Conservation (phyloP, 495 filamentous ascomycete genomes). For the Penicillium turbatum region DNA sequence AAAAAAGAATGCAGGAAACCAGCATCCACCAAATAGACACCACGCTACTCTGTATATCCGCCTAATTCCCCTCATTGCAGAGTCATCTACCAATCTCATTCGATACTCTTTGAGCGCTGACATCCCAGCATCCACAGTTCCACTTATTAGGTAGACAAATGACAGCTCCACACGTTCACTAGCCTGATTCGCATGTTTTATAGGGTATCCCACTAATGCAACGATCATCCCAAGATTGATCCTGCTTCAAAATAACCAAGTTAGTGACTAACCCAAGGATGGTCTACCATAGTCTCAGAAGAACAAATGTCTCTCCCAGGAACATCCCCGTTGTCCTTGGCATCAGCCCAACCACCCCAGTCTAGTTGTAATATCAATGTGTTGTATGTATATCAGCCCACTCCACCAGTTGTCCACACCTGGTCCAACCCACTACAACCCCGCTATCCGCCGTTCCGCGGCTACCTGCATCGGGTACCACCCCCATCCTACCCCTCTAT, state of each 20-base stretch:
- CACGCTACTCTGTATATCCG: too few species aligned
- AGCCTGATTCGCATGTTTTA: background rate
- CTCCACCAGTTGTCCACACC: background rate
- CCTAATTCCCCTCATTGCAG: too few species aligned
- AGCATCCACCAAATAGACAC: too few species aligned
- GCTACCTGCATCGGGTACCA: background rate
- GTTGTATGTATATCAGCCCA: background rate
- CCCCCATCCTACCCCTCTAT: constrained; percentile 2
- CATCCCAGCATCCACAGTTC: too few species aligned
- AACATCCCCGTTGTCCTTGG: background rate
- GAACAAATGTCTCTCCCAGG: background rate
- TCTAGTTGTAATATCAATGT: background rate
- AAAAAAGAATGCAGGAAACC: too few species aligned
- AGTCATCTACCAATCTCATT: too few species aligned
- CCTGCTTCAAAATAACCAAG: too few species aligned
- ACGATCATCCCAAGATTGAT: too few species aligned
- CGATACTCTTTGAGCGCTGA: too few species aligned
- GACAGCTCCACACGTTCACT: background rate
- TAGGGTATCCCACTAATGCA: too few species aligned
- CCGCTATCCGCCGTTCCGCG: constrained; percentile 3
- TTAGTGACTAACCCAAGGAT: background rate
- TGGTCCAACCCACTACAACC: background rate
- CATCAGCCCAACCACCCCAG: background rate
- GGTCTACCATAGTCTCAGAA: background rate
- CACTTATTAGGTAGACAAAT: background rate